phyloP scores from a whole-genome alignment of 163 green algal species.

The Scenedesmus sp. region DNA sequence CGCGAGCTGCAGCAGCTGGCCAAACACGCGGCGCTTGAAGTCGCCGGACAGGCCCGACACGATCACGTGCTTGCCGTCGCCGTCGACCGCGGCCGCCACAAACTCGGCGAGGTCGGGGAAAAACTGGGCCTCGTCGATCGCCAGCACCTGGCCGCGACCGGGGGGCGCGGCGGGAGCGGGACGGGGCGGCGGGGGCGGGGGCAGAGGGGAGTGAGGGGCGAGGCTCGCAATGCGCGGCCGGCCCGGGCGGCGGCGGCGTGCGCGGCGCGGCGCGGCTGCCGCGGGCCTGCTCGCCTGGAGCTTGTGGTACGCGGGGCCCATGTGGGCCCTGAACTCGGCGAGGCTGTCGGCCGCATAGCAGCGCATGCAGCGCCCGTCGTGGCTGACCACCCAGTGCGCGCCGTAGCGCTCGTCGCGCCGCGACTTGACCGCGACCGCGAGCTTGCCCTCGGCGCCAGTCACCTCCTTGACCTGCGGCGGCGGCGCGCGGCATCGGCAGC shows the following conservation, averaged over 20 bases:
- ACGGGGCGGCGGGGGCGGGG: background rate
- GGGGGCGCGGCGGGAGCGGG: too few species aligned
- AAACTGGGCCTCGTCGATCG: conserved; percentile 93
- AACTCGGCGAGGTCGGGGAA: conserved; percentile 87
- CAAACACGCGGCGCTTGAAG: conserved; percentile 41
- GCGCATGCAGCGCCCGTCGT: conserved; percentile 64
- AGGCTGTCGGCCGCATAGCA: conserved; percentile 40
- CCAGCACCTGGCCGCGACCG: conserved; percentile 66
- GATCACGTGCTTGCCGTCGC: conserved; percentile 79
- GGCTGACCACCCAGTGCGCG: conserved; percentile 61
- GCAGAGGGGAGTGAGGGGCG: too few species aligned
- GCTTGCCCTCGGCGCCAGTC: conserved; percentile 43
- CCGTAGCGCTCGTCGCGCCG: conserved; percentile 76
- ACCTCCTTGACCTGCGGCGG: conserved; percentile 24
- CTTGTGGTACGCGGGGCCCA: conserved; percentile 32
- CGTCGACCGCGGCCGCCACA: conserved; percentile 68
- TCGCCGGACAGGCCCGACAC: conserved; percentile 86
- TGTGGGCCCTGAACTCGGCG: conserved; percentile 7
- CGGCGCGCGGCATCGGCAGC: background rate
- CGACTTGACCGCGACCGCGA: conserved; percentile 76
- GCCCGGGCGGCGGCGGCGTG: too few species aligned
- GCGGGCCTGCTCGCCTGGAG: conserved; percentile 12
- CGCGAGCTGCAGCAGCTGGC: conserved; percentile 80
- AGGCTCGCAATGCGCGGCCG: background rate
- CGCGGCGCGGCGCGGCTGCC: background rate